Evolutionary conservation across 2,329 filamentous ascomycete species (phyloP).

Genomic region (Alternaria sp.): DNA sequence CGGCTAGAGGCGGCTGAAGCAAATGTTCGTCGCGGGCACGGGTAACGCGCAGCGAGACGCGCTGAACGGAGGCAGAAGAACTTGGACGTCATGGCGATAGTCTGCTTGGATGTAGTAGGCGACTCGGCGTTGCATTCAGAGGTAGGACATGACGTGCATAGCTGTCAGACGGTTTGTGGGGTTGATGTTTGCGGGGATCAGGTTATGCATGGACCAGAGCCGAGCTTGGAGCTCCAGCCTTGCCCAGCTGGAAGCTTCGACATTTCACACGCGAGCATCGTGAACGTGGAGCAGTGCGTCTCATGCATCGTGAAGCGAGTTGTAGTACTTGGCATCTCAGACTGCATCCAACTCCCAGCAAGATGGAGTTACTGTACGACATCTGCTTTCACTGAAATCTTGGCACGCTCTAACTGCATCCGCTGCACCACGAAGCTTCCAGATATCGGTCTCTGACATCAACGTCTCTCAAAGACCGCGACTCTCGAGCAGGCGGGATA

Average conservation of each 20-base stretch:
- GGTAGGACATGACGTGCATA: conserved; percentile 14
- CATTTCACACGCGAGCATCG: background rate
- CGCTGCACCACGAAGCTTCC: background rate
- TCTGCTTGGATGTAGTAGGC: background rate
- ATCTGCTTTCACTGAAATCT: background rate
- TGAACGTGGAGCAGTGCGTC: background rate
- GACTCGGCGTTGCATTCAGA: background rate
- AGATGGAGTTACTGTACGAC: background rate
- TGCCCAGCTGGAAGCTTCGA: background rate
- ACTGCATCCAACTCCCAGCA: background rate
- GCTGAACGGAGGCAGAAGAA: conserved; percentile 39
- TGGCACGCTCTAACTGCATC: background rate
- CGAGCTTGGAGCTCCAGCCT: conserved; percentile 1
- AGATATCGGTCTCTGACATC: background rate
- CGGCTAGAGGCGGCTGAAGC: conserved; percentile 42
- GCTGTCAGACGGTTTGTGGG: conserved; percentile 17
- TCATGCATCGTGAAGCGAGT: background rate
- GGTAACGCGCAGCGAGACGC: conserved; percentile 45
- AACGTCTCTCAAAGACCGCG: background rate
- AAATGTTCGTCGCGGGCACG: conserved; percentile 35
- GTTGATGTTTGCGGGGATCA: conserved; percentile 21
- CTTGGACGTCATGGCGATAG: conserved; percentile 36
- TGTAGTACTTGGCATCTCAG: background rate
- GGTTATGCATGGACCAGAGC: conserved; percentile 16
- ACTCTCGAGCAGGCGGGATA: background rate